Evolutionary conservation across 2,329 filamentous ascomycete species (phyloP).

Genomic region (Triangularia verruculosa): DNA sequence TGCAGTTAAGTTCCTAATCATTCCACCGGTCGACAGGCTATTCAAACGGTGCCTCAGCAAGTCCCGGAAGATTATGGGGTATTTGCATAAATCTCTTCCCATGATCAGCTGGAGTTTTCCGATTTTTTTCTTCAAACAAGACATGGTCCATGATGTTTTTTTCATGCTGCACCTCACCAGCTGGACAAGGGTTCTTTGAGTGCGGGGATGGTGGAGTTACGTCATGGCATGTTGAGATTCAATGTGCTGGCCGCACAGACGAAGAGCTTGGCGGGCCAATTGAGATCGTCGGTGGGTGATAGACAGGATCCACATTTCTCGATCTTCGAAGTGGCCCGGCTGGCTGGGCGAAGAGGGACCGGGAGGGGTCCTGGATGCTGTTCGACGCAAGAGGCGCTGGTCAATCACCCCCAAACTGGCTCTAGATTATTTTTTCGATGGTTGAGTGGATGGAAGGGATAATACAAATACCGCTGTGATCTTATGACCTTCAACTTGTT

Average conservation of each 20-base stretch:
- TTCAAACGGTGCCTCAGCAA: not conserved
- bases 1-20: not conserved
- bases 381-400: not conserved
- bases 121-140: not conserved
- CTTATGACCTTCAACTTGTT: not conserved
- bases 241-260: not conserved
- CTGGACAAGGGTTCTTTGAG: constrained; percentile 14
- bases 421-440: not conserved
- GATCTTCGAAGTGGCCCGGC: not conserved
- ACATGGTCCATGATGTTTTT: not conserved
- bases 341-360: not conserved
- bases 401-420: not conserved
- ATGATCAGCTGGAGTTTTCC: not conserved
- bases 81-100: not conserved
- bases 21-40: not conserved
- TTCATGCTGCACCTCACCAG: constrained; percentile 4
- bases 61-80: no score
- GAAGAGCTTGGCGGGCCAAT: not conserved
- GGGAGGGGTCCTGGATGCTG: not conserved
- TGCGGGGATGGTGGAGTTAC: constrained; percentile 9
- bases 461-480: not conserved
- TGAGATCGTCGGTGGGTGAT: not conserved
- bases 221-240: constrained; percentile 14
- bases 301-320: not conserved
- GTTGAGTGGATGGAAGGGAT: not conserved